Evolutionary conservation across 306 rosid species (phyloP), one percentile per base, ranked within the genome.

Genomic region (Dryas alaskensis): DNA sequence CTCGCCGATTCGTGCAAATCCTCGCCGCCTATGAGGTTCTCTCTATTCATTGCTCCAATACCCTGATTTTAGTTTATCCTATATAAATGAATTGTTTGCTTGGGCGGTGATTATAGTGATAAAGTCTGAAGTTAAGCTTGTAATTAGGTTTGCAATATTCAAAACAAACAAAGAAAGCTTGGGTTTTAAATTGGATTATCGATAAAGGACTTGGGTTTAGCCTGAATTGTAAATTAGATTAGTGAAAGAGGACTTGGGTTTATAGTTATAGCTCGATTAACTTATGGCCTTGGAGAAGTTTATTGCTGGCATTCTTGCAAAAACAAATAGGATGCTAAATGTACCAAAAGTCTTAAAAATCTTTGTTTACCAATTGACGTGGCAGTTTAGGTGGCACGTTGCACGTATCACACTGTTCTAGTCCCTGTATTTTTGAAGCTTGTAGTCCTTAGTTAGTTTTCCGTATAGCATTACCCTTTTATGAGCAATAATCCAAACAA

Each of bases 21-120:
- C 94, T 91, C 0, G 94, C 98, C 19, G 98, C 98, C 22, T 93
- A 91, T n/a, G 96, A 93, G 97, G 98, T 89, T 67, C 65, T 50
- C 1, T 47, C 1, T 47, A 17, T 16, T 54, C 63, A 39, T 67
- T 6, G 14, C 68, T 58, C 44, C n/a, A 49, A 8, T 76, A 22
- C 3, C 27, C 52, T 48, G 3, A 43, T 57, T 44, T 70, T 47
- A 43, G 9, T 70, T 31, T 22, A 12, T 42, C 46, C 19, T 8
- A 10, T n/a, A 14, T 69, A 8, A n/a, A 13, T 42, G 50, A 51
- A 17, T 3, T 53, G 37, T 31, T 31, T 31, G 37, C 37, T 31
- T 31, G 37, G 40, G 62, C 19, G 25, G 14, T 57, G 37, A 57
- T 19, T 57, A 19, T 10, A 25, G 37, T 31, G 37, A 31, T 1